These are phyloP conservation scores for Plectosphaerella sp. DNA, from an alignment of 2,329 filamentous ascomycete genomes.

Conservation along the genomic window DNA sequence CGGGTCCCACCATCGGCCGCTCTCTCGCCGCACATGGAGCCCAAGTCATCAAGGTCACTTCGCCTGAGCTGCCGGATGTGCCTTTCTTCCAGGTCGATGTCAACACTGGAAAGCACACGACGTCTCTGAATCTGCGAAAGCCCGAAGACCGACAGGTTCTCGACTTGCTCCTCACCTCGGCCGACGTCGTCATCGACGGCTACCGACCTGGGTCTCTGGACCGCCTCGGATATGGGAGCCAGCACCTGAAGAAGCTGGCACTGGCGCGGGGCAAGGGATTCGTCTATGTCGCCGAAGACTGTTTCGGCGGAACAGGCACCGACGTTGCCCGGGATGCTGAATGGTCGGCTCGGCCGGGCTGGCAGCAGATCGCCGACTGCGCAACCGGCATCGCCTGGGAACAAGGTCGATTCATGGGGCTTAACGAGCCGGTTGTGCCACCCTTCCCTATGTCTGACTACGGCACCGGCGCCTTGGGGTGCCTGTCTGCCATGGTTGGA, in stretches of 20 bases:
- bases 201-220: slow-evolving; percentile 58
- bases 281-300: slow-evolving; percentile 60
- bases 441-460: slow-evolving; percentile 49
- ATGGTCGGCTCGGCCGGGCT: slow-evolving; percentile 55
- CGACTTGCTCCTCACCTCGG: slow-evolving; percentile 47
- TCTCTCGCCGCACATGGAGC: slow-evolving; percentile 66
- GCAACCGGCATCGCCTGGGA: slow-evolving; percentile 48
- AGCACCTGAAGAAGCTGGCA: slow-evolving; percentile 41
- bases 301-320: slow-evolving; percentile 53
- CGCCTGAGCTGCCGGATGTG: slow-evolving; percentile 54
- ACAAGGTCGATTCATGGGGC: slow-evolving; percentile 47
- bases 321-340: slow-evolving; percentile 25
- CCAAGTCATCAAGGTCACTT: slow-evolving; percentile 61
- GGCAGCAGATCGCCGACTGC: slow-evolving; percentile 62
- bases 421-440: slow-evolving; percentile 53
- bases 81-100: slow-evolving; percentile 63
- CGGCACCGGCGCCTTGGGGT: slow-evolving; percentile 27
- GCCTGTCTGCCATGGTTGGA: slow-evolving; percentile 25
- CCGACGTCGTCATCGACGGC: slow-evolving; percentile 59
- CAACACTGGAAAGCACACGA: slow-evolving; percentile 59
- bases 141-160: slow-evolving; percentile 43
- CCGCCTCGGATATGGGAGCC: slow-evolving; percentile 52
- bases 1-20: slow-evolving; percentile 61
- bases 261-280: slow-evolving; percentile 49
- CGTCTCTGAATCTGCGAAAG: slow-evolving; percentile 52